Percentiles rank a stretch among this genome's conserved stretches.
Conservation (phyloP, 1,284 basidiomycete genomes). For the Malassezia nana region DNA sequence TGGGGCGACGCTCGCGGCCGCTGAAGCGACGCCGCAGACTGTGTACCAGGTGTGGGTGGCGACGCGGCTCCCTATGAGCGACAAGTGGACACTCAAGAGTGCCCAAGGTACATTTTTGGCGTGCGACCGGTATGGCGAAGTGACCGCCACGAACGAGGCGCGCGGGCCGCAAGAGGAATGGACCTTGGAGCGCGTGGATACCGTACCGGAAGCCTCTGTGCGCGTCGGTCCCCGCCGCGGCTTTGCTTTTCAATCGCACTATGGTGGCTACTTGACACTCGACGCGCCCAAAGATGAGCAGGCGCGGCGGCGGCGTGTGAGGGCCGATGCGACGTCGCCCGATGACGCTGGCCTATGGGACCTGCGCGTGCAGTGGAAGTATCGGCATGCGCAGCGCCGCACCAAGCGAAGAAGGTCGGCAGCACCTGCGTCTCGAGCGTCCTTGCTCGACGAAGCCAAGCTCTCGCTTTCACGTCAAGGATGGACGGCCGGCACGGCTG, state of each 20-base stretch:
- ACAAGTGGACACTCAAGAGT: conserved; percentile 29
- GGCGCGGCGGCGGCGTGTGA: conserved; percentile 14
- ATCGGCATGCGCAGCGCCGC: conserved; percentile 21
- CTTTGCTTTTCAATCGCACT: conserved; percentile 20
- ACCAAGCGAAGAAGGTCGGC: conserved; percentile 1
- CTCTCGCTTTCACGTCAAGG: conserved; percentile 15
- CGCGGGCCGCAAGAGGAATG: conserved; percentile 40
- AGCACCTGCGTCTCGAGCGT: background rate
- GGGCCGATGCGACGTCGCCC: conserved; percentile 22
- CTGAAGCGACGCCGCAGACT: conserved; percentile 21
- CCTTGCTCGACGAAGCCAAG: conserved; percentile 6
- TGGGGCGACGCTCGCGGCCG: conserved; percentile 14
- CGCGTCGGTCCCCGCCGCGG: conserved; percentile 9
- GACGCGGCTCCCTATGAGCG: conserved; percentile 14
- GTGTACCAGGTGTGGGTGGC: conserved; percentile 41
- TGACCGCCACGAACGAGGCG: conserved; percentile 28
- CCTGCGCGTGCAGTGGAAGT: conserved; percentile 36
- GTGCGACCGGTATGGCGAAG: conserved; percentile 23
- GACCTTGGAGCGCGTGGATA: conserved; percentile 17
- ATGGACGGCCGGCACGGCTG: conserved; percentile 12
- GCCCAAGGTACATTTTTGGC: conserved; percentile 35
- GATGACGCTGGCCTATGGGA: conserved; percentile 18
- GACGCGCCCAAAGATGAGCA: conserved; percentile 24
- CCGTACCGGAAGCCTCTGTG: background rate
- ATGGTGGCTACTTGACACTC: conserved; percentile 26